Conservation (phyloP, 1,284 basidiomycete genomes). For the Pyrrhoderma noxium region DNA sequence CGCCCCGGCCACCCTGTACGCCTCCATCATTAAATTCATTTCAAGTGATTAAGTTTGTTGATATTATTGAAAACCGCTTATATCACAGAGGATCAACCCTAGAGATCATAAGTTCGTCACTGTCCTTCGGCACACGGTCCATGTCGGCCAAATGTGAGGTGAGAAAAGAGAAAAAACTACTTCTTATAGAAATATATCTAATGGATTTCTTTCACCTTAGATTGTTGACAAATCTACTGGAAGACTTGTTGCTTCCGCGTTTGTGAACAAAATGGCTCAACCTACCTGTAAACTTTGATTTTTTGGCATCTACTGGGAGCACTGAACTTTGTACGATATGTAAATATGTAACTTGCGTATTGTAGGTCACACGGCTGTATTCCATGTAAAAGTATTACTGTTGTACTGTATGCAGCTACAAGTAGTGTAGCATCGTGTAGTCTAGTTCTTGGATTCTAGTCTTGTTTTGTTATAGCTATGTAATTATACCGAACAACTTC, state of each 20-base stretch:
- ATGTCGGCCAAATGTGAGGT: conserved; percentile 68
- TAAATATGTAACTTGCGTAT: no score
- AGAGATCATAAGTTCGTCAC: conserved; percentile 52
- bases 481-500: no score
- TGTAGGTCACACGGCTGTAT: no score
- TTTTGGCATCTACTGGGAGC: no score
- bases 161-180: conserved; percentile 18
- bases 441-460: no score
- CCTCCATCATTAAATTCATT: conserved; percentile 8
- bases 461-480: no score
- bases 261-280: conserved; percentile 52
- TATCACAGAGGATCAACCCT: conserved; percentile 44
- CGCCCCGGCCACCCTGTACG: conserved; percentile 54
- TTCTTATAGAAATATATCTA: conserved; percentile 7
- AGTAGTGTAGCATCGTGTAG: no score
- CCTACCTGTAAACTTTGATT: conserved; percentile 23
- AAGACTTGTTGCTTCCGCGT: conserved; percentile 51
- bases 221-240: conserved; percentile 49
- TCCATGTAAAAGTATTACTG: no score
- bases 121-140: conserved; percentile 56
- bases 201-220: conserved; percentile 28
- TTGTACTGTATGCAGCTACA: no score
- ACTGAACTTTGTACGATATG: no score
- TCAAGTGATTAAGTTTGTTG: neutral
- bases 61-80: neutral